Conservation (phyloP, 345 rosid species). For the Geranium rotundifolium region DNA sequence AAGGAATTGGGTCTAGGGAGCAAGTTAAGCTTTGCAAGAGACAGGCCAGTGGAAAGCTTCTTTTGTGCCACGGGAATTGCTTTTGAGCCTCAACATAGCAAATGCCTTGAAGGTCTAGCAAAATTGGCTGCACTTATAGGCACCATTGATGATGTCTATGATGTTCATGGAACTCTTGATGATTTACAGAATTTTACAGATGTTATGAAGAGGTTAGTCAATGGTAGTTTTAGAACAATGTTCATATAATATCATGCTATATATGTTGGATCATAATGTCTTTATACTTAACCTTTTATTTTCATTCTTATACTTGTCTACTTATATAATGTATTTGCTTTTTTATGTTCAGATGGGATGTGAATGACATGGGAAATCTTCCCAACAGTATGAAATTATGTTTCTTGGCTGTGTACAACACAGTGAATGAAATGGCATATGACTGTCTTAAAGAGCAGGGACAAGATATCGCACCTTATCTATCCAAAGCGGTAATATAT, state of each 20-base stretch:
- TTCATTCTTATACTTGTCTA: neutral
- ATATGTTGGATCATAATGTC: neutral
- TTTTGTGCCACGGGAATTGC: conserved; percentile 29
- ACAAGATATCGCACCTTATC: conserved; percentile 12
- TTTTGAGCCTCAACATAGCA: conserved; percentile 17
- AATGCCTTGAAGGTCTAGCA: conserved; percentile 20
- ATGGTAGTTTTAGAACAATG: neutral
- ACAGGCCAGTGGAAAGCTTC: conserved; percentile 42
- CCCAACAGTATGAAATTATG: conserved; percentile 33
- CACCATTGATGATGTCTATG: conserved; percentile 32
- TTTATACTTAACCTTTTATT: neutral
- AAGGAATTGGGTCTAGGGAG: conserved; percentile 13
- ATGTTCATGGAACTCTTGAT: conserved; percentile 28
- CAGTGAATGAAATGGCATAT: conserved; percentile 33
- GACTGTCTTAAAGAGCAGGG: conserved; percentile 27
- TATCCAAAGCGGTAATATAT: conserved; percentile 19
- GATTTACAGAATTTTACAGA: conserved; percentile 29
- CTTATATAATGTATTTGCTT: too few species aligned
- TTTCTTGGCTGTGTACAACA: conserved; percentile 29
- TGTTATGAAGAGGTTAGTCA: conserved; percentile 24
- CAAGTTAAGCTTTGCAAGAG: conserved; percentile 31
- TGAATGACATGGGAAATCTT: conserved; percentile 16
- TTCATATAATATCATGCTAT: neutral
- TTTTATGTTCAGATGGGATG: conserved; percentile 32
- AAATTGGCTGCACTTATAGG: conserved; percentile 26